Evolutionary conservation across 768 basidiomycete genomes (phyloP), one percentile per base, ranked within the genome.

Genomic region (Thelephora aurantiotincta): DNA sequence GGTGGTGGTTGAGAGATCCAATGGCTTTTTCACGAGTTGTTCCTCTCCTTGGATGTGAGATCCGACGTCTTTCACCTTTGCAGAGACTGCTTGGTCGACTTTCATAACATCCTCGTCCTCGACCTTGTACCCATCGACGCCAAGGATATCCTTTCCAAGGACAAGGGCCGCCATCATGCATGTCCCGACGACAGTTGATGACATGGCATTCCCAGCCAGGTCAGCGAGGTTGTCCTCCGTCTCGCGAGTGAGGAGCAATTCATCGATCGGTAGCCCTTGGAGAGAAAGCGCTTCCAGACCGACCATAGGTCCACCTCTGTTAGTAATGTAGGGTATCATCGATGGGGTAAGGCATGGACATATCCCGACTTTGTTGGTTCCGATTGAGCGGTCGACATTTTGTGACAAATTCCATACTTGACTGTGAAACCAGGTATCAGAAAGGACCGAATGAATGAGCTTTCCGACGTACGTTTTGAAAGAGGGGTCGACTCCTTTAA

Each of bases 121-220:
- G 2, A 55, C 57, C 16, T 62, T 67, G 55, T 86, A 82, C 34
- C 77, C 63, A 4, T 86, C 85, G 1, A 65, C 64, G 52, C 80
- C 80, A 30, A 96, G 67, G 33, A 88, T 69, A 43, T 75, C 72
- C 59, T 70, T 71, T 5, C 78, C 77, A 1, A 80, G 63, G 9
- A 84, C 73, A 41, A 97, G 68, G 0, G 90, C 89, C 14, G 84
- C 80, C 48, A 94, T 66, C 52, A 96, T 87, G 52, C 88, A 82
- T 2, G 88, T 75, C 1, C 93, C 93, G 26, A 97, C 92, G 20
- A 96, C 93, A 1, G 93, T 96, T 4, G 92, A 89, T 1, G 91
- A 92, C 93, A 97, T 97, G 50, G 93, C 93, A 58, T 97, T 97
- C 2, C 93, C 93, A 16, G 93, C 92, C 13, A 97, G 71, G 63